These are phyloP conservation scores for Hordeum marinum DNA, from an alignment of 176 grass and related monocot genomes.

Conservation along the genomic window DNA sequence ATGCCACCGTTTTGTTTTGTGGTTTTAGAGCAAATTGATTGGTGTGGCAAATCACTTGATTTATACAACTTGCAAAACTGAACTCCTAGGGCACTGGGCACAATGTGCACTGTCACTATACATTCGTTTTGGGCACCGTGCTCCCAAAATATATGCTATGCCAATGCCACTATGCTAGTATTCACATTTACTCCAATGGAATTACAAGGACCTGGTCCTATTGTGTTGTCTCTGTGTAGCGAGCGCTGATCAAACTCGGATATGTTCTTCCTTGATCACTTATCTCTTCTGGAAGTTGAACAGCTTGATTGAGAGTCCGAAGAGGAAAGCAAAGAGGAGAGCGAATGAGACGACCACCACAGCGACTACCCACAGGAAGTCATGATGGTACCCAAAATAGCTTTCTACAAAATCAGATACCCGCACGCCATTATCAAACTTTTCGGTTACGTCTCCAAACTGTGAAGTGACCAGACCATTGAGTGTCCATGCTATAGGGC, in stretches of 20 bases:
- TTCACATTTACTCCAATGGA: background rate
- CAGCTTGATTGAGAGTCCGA: conserved; percentile 55
- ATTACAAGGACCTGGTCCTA: background rate
- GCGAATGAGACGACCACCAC: conserved; percentile 38
- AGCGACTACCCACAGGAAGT: conserved; percentile 54
- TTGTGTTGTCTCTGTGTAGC: background rate
- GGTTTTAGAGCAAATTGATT: background rate
- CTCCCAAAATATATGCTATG: background rate
- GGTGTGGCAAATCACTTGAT: background rate
- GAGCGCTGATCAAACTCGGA: background rate
- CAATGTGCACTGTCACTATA: conserved; percentile 6
- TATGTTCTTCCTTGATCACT: background rate
- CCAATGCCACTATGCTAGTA: conserved; percentile 15
- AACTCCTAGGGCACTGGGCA: background rate
- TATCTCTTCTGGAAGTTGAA: conserved; percentile 85
- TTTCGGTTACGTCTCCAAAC: conserved; percentile 48
- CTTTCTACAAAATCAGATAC: conserved; percentile 46
- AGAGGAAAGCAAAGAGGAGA: conserved; percentile 62
- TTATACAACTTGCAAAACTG: background rate
- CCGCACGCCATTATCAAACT: background rate
- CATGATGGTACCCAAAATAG: conserved; percentile 54
- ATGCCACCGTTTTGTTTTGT: background rate
- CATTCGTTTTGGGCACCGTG: background rate
- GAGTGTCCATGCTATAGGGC: conserved; percentile 69
- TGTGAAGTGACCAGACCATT: conserved; percentile 68